These are phyloP conservation scores for Asparagopsis taxiformis DNA, from an alignment of 31 red algal genomes.

Conservation along the genomic window DNA sequence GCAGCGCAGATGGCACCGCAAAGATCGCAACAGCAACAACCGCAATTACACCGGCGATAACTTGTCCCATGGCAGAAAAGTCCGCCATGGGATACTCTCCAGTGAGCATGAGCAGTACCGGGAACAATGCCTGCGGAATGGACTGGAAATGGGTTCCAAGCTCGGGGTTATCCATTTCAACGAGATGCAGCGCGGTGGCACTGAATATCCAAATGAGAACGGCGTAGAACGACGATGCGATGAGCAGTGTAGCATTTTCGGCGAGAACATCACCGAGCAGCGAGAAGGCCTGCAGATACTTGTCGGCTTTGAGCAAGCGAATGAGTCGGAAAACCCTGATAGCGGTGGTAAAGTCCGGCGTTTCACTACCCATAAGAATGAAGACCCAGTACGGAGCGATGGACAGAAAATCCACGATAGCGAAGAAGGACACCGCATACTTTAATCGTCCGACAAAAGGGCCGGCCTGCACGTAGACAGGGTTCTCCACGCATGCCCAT, in stretches of 20 bases:
- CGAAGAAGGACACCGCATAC: slow-evolving; percentile 75
- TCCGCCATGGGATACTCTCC: slow-evolving; percentile 84
- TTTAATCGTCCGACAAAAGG: slow-evolving; percentile 50
- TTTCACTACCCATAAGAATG: slow-evolving; percentile 41
- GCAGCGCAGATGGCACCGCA: slow-evolving; percentile 75
- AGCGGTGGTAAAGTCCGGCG: slow-evolving; percentile 84
- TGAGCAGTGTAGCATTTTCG: slow-evolving; percentile 80
- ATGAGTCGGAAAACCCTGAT: slow-evolving; percentile 85
- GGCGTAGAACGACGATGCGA: slow-evolving; percentile 78
- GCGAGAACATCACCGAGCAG: slow-evolving; percentile 75
- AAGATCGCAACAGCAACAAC: slow-evolving; percentile 85
- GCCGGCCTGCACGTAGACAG: slow-evolving; percentile 35
- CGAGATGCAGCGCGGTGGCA: slow-evolving; percentile 66
- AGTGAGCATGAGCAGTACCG: slow-evolving; percentile 80
- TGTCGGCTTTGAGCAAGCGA: slow-evolving; percentile 89
- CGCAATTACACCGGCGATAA: slow-evolving; percentile 73
- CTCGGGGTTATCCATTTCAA: slow-evolving; percentile 76
- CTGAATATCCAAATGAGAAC: slow-evolving; percentile 69
- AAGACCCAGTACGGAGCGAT: slow-evolving; percentile 72
- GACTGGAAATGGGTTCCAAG: slow-evolving; percentile 74
- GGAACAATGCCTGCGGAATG: slow-evolving; percentile 82
- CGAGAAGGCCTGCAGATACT: slow-evolving; percentile 80
- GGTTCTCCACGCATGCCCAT: slow-evolving; percentile 79
- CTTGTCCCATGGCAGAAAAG: slow-evolving; percentile 68
- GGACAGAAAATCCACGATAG: slow-evolving; percentile 76